Percentiles rank a stretch among this genome's conserved stretches.
phyloP scores from a whole-genome alignment of 169 alveolate genomes.

The Cryptosporidium bovis region DNA sequence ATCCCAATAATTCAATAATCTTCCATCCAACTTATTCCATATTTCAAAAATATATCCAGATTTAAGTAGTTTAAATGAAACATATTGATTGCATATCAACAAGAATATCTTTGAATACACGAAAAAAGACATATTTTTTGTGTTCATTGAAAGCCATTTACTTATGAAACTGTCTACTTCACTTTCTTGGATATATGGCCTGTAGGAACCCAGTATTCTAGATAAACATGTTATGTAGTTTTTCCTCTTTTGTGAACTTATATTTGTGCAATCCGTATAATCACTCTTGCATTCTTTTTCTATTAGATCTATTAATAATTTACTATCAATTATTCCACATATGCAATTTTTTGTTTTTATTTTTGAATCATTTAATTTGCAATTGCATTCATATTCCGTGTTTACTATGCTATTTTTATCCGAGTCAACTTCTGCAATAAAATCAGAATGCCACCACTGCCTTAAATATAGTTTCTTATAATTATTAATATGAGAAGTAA shows the following conservation, averaged over 20 bases:
- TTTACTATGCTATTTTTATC: not conserved
- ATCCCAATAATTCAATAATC: conserved; percentile 40
- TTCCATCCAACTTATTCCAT: conserved; percentile 50
- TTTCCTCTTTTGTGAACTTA: conserved; percentile 13
- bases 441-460: conserved; percentile 53
- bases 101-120: conserved; percentile 42
- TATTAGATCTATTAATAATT: not conserved
- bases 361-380: not conserved
- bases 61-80: conserved; percentile 14
- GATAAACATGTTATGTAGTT: conserved; percentile 29
- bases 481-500: conserved; percentile 34
- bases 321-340: conserved; percentile 56
- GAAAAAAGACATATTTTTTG: conserved; percentile 33
- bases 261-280: conserved; percentile 17
- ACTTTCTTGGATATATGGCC: conserved; percentile 25
- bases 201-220: conserved; percentile 33
- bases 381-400: not conserved
- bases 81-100: conserved; percentile 8
- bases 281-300: conserved; percentile 46
- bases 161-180: conserved; percentile 7
- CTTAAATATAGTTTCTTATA: conserved; percentile 55
- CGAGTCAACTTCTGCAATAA: conserved; percentile 2
- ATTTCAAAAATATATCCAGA: conserved; percentile 59
- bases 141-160: conserved; percentile 41
- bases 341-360: conserved; percentile 1